Evolutionary conservation across 2,329 filamentous ascomycete species (phyloP).

Genomic region (Microcyclospora tardicrescens): DNA sequence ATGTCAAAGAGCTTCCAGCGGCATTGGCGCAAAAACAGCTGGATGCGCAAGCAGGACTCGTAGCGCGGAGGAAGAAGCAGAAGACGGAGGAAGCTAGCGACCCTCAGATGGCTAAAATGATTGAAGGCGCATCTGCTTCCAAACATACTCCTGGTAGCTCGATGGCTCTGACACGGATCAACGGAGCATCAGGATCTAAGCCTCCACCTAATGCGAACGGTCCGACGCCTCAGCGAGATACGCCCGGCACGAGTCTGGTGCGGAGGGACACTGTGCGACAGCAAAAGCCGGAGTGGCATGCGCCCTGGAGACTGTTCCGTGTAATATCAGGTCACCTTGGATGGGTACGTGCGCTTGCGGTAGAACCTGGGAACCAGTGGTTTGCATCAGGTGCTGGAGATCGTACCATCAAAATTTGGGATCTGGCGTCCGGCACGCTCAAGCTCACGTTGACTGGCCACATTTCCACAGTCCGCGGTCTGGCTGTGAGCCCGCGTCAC

Average conservation of each 20-base stretch:
- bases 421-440: conserved; percentile 75
- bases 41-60: conserved; percentile 42
- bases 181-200: conserved; percentile 28
- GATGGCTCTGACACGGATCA: conserved; percentile 44
- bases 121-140: conserved; percentile 47
- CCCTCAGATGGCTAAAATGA: conserved; percentile 51
- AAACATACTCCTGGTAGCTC: conserved; percentile 34
- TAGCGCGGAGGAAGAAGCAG: conserved; percentile 49
- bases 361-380: conserved; percentile 95
- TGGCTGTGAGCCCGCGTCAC: conserved; percentile 85
- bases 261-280: conserved; percentile 52
- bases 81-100: conserved; percentile 41
- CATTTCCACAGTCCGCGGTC: conserved; percentile 81
- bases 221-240: conserved; percentile 37
- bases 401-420: conserved; percentile 97
- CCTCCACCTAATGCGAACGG: conserved; percentile 43
- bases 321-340: conserved; percentile 94
- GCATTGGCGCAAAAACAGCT: conserved; percentile 70
- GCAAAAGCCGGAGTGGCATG: conserved; percentile 83
- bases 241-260: conserved; percentile 45
- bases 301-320: conserved; percentile 95
- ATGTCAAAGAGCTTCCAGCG: conserved; percentile 63
- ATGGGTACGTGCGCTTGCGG: conserved; percentile 80
- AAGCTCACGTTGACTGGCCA: conserved; percentile 82
- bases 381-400: conserved; percentile 94